Evolutionary conservation across 2,329 filamentous ascomycete species (phyloP).

Genomic region (Ceratocystis papillata): DNA sequence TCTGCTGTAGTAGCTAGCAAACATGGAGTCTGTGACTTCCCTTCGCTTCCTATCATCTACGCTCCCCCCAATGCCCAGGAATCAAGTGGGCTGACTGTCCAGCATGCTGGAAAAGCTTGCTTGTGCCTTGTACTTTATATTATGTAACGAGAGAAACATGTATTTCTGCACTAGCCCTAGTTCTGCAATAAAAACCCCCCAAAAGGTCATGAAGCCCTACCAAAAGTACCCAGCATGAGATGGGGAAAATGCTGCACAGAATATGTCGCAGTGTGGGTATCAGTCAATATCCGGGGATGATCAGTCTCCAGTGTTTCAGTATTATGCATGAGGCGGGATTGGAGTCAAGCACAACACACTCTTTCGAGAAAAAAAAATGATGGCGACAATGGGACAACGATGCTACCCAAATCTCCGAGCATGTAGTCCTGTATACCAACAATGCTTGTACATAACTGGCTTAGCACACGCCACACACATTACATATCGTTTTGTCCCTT

Average conservation of each 20-base stretch:
- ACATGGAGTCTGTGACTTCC: not conserved
- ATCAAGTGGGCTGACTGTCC: no score
- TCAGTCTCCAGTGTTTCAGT: no score
- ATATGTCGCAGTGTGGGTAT: no score
- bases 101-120: not conserved
- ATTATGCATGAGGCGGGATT: no score
- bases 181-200: not conserved
- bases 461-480: not conserved
- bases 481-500: not conserved
- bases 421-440: not conserved
- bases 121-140: not conserved
- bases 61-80: no score
- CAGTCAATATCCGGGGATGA: no score
- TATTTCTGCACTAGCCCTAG: not conserved
- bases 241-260: not conserved
- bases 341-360: no score
- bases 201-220: constrained; percentile 1
- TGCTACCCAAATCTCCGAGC: not conserved
- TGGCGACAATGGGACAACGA: no score
- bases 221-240: not conserved
- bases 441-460: not conserved
- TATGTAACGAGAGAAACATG: constrained; percentile 4
- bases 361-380: no score
- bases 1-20: not conserved
- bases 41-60: not conserved